These are phyloP conservation scores for Alnus glutinosa DNA, from an alignment of 306 rosid genomes.

Conservation along the genomic window DNA sequence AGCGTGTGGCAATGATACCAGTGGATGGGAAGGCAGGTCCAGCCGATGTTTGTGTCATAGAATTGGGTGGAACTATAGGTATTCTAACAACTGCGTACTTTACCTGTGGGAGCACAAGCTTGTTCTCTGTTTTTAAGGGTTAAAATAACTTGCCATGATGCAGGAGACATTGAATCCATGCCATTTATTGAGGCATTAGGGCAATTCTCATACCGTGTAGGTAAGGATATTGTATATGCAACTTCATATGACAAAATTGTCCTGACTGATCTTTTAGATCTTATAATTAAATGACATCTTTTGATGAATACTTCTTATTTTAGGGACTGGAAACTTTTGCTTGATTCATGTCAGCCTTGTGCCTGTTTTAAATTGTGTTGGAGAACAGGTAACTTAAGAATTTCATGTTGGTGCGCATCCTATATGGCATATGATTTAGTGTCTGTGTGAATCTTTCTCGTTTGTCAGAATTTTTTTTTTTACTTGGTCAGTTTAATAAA, in stretches of 20 bases:
- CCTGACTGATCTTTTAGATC: neutral
- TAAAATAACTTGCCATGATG: constrained; percentile 31
- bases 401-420: neutral
- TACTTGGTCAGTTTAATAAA: constrained; percentile 17
- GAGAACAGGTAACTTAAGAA: constrained; percentile 62
- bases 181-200: constrained; percentile 87
- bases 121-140: constrained; percentile 9
- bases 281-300: neutral
- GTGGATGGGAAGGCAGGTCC: constrained; percentile 81
- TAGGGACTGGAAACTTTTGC: constrained; percentile 78
- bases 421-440: neutral
- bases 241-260: neutral
- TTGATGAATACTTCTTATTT: constrained; percentile 20
- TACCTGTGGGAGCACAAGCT: neutral
- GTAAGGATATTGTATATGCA: constrained; percentile 40
- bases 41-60: constrained; percentile 91
- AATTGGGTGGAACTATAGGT: constrained; percentile 94
- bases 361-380: constrained; percentile 79
- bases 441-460: neutral
- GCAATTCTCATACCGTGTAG: constrained; percentile 82
- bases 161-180: constrained; percentile 90
- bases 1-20: constrained; percentile 74
- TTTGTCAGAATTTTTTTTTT: neutral
- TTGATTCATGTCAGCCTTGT: constrained; percentile 88
- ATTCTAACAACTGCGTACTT: constrained; percentile 9